A percentile compares a stretch with the other conserved stretches of the same genome.
These are phyloP conservation scores for Stephanodiscus minutulus DNA, from an alignment of 108 stramenopile species.

Conservation along the genomic window DNA sequence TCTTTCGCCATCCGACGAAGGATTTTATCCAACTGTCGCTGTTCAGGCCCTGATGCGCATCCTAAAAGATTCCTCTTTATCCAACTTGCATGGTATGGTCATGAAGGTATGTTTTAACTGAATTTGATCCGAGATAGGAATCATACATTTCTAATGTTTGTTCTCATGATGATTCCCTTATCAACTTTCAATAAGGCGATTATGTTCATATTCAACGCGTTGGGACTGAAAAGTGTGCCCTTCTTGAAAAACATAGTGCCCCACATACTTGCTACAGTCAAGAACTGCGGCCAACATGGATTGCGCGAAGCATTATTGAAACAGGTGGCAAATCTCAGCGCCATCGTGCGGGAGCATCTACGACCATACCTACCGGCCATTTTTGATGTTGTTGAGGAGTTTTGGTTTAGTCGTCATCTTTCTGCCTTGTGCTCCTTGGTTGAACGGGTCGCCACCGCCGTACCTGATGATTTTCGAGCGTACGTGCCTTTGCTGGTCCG, in stretches of 20 bases:
- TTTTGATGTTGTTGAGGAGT: conserved; percentile 86
- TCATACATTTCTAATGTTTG: background rate
- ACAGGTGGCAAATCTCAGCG: conserved; percentile 85
- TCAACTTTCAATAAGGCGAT: conserved; percentile 51
- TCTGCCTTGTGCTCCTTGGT: conserved; percentile 83
- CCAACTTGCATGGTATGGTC: conserved; percentile 91
- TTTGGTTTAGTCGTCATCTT: conserved; percentile 89
- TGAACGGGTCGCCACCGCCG: conserved; percentile 77
- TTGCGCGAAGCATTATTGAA: conserved; percentile 90
- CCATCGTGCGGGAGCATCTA: conserved; percentile 87
- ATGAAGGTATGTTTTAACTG: conserved; percentile 67
- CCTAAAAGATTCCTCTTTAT: conserved; percentile 83
- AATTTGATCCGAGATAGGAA: background rate
- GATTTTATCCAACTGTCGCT: conserved; percentile 93
- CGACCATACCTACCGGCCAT: conserved; percentile 88
- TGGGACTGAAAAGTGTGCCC: conserved; percentile 86
- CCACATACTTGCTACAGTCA: conserved; percentile 81
- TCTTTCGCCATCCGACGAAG: conserved; percentile 78
- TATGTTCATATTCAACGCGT: conserved; percentile 91
- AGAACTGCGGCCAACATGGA: conserved; percentile 74
- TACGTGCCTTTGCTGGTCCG: conserved; percentile 80
- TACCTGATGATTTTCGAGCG: conserved; percentile 83
- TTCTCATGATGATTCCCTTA: conserved; percentile 3
- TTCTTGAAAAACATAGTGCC: conserved; percentile 90
- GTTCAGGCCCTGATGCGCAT: conserved; percentile 91